These are phyloP conservation scores for Ophiostoma quercus DNA, from an alignment of 2,329 filamentous ascomycete species.

Conservation along the genomic window DNA sequence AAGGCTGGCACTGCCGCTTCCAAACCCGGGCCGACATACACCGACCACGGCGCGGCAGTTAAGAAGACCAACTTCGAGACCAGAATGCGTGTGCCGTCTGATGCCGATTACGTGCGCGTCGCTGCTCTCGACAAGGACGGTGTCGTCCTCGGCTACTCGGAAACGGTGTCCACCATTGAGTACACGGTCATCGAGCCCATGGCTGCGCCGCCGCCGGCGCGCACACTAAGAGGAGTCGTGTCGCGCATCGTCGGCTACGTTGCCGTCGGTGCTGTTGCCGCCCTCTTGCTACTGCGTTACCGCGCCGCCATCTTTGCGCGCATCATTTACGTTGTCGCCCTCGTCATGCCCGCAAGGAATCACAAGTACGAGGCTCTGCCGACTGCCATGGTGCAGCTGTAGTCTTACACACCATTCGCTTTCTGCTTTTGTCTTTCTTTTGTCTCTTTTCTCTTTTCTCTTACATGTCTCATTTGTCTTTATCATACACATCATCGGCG, in stretches of 20 bases:
- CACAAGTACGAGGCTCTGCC: slow-evolving; percentile 17
- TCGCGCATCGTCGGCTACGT: not conserved
- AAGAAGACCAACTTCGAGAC: slow-evolving; percentile 10
- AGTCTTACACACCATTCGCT: not conserved
- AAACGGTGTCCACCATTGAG: slow-evolving; percentile 9
- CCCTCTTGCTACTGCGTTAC: slow-evolving; percentile 1
- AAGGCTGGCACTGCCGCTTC: not conserved
- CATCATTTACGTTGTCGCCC: not conserved
- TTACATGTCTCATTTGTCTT: not conserved
- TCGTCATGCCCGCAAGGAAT: not conserved
- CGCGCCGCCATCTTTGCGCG: not conserved
- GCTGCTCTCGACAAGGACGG: slow-evolving; percentile 17
- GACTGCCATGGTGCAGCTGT: slow-evolving; percentile 16
- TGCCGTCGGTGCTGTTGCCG: not conserved
- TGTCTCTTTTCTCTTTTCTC: not conserved
- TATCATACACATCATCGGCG: not conserved
- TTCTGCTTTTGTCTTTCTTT: not conserved
- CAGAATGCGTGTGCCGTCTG: not conserved
- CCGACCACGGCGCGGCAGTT: slow-evolving; percentile 5
- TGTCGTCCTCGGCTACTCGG: slow-evolving; percentile 10
- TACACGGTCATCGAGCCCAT: slow-evolving; percentile 15
- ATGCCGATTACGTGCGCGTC: slow-evolving; percentile 11
- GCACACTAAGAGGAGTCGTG: not conserved
- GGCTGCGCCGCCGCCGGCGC: slow-evolving; percentile 7
- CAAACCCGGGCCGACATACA: not conserved